phyloP scores from a whole-genome alignment of 306 rosid genomes.

The Ormosia semicastrata region DNA sequence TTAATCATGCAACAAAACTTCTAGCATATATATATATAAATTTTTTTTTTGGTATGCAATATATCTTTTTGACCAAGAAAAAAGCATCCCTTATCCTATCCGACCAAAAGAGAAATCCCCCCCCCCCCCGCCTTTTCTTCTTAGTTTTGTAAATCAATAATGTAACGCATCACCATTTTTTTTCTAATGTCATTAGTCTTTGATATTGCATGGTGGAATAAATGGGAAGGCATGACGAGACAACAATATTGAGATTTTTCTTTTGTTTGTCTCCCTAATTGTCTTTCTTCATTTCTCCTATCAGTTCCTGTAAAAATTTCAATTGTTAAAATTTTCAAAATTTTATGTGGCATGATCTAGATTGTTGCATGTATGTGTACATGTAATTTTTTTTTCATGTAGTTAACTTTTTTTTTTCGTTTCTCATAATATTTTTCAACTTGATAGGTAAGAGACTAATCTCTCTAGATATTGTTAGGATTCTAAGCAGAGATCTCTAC shows the following conservation, averaged over 20 bases:
- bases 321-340: not conserved
- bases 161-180: not conserved
- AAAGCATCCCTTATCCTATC: conserved; percentile 44
- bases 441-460: too few species aligned
- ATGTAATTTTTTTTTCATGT: not conserved
- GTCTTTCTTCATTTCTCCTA: not conserved
- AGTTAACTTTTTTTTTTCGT: too few species aligned
- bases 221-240: conserved; percentile 18
- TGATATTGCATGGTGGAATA: conserved; percentile 16
- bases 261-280: not conserved
- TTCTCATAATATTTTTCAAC: too few species aligned
- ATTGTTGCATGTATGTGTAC: not conserved
- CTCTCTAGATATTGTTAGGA: too few species aligned
- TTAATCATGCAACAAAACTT: conserved; percentile 20
- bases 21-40: not conserved
- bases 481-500: too few species aligned
- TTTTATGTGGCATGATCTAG: not conserved
- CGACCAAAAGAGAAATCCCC: conserved; percentile 44
- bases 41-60: too few species aligned
- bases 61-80: conserved; percentile 36
- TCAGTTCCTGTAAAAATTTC: not conserved
- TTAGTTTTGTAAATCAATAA: conserved; percentile 28
- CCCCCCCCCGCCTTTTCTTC: too few species aligned
- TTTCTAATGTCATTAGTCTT: not conserved
- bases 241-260: conserved; percentile 15